phyloP scores from a whole-genome alignment of 2,329 filamentous ascomycete genomes.

The Trichoderma sp. region DNA sequence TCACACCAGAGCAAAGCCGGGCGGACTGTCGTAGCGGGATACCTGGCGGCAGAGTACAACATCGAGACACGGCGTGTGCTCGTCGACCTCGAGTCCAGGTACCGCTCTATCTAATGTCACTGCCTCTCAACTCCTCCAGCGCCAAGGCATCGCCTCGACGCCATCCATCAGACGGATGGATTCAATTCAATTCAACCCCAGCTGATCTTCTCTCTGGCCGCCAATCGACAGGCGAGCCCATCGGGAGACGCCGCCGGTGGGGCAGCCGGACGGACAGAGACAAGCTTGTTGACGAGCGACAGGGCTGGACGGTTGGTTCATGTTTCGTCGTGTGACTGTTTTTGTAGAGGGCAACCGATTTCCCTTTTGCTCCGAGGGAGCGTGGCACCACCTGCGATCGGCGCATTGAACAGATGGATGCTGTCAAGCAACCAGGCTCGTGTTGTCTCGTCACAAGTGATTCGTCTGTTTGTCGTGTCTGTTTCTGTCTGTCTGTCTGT shows the following conservation, averaged over 20 bases:
- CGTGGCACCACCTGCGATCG: conserved; percentile 12
- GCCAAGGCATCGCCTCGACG: neutral
- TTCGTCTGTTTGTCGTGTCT: no score
- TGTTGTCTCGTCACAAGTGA: no score
- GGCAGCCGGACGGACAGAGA: neutral
- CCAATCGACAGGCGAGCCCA: neutral
- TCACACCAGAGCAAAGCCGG: no score
- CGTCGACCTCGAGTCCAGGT: no score
- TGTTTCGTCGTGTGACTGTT: conserved; percentile 1
- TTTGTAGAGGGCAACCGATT: no score
- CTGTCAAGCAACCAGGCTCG: no score
- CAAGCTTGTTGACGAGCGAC: neutral
- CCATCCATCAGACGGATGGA: neutral
- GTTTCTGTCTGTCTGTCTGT: no score
- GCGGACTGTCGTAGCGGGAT: no score
- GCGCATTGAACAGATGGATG: neutral
- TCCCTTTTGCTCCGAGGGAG: neutral
- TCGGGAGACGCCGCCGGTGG: conserved; percentile 3
- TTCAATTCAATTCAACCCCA: no score
- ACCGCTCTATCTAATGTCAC: neutral
- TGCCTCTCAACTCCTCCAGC: neutral
- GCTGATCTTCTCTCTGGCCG: no score
- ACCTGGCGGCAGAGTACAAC: no score
- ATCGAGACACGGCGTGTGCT: no score
- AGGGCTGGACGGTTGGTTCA: neutral